Base-by-base conservation (phyloP, 768 basidiomycete species). In the Hydnomerulius pinastri region DNA sequence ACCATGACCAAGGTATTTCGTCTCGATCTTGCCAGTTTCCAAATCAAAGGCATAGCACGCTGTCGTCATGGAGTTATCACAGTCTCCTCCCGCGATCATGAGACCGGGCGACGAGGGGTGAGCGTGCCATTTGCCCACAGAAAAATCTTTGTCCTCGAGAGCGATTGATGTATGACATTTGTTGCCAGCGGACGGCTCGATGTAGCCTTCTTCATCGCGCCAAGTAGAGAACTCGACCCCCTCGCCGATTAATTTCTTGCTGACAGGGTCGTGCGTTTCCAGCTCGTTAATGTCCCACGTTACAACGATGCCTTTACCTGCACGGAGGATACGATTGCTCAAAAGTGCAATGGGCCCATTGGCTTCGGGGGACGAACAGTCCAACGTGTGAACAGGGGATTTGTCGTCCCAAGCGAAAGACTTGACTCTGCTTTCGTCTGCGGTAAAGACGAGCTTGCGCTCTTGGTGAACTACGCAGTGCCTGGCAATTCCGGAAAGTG, bases 1-100 rank as follows among this genome's bases (percentile, higher is more conserved):
- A 6, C 71, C 74, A n/a, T n/a, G 70, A 2, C 74, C 77, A 5
- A 77, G 50, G 50, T 71, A 76, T 8, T 69, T 58, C 5, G 60
- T 46, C 1, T 43, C 60, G 3, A 57, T 56, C 43, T 67, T 69
- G 0, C 70, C 72, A n/a, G 66, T 50, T 51, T 71, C 70, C 1
- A 75, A 45, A 51, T 76, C 74, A 18, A 15, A 15, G 23, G 46
- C 60, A 0, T 25, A 25, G 40, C 58, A 60, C n/a, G n/a, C n/a
- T n/a, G n/a, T n/a, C n/a, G n/a, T n/a, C n/a, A n/a, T n/a, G n/a
- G n/a, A n/a, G n/a, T n/a, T 12, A 35, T 12, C 12, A 5, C 12
- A 13, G 33, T 13, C 5, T 12, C 13, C 13, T 12, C 2, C 23
- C 21, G 2, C 15, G 15, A 4, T 3, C 21, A 13, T 40, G 25